Base-by-base conservation (phyloP, 306 rosid genomes). In the Rosa persica region DNA sequence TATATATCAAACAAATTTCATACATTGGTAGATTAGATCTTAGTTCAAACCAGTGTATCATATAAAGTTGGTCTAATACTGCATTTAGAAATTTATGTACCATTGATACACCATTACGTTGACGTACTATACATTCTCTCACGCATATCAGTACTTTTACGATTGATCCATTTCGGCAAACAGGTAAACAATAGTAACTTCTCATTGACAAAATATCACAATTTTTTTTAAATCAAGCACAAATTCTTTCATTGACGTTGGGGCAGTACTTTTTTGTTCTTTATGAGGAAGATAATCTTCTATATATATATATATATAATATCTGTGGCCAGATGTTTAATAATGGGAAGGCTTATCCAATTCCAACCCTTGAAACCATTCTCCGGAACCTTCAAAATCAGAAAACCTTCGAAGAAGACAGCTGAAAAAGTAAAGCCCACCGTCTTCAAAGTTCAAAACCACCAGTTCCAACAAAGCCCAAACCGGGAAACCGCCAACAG, bases 401-500 rank as follows among this genome's bases (percentile, higher is more conserved):
- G 80, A 60, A 5, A 76, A 71, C 42, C 34, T 54, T 71, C 48
- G 17, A 39, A 49, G n/a, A 9, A 39, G 20, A 44, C 22, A 34
- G 13, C 15, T 9, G 67, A 16, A 3, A 0, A 38, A 38, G 46
- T 39, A 17, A 66, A 67, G 77, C 80, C 74, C 82, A 51, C 75
- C 0, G 75, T 23, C 38, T 74, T 8, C 0, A 78, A 81, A 77
- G 81, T 74, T 8, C 0, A 70, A 81, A 77, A 84, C 82, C 73
- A 78, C 34, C 36, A 15, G 67, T 80, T 40, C 42, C 19, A 15
- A 68, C 62, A 77, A 82, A 76, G 23, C 54, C 81, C 70, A 78
- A 82, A 71, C 76, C 82, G 34, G 20, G 38, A 69, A 74, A 80
- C 86, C 88, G 88, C 94, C 90, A 75, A 86, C 83, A 81, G 91